Evolutionary conservation across 768 basidiomycete genomes (phyloP), one percentile per base, ranked within the genome.

Genomic region (Xerocomellus chrysenteron): DNA sequence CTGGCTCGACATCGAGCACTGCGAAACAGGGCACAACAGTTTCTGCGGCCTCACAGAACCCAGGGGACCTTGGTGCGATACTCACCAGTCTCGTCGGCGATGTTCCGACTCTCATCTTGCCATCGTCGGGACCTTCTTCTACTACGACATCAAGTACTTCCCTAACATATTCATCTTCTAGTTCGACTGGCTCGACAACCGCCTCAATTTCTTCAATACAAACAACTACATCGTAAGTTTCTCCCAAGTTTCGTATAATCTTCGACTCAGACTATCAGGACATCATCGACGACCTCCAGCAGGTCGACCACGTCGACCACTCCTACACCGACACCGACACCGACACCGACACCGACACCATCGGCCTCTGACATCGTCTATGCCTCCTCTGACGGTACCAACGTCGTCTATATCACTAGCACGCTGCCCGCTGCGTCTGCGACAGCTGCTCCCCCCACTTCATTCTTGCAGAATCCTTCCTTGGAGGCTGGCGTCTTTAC

Each of bases 381-480:
- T 36, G 47, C 65, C 13, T 55, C 65, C 16, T 57, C 73, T 39
- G 70, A 70, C 4, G 68, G 67, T 7, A 64, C 61, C 24, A 47
- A 39, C 21, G 40, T 68, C 41, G 57, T 74, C n/a, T 65, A 73
- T 39, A 68, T 78, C 30, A 65, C 74, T 4, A 65, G 68, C 36
- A 69, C 68, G 2, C 39, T 70, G 32, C 57, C 75, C 10, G 55
- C 70, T 2, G 33, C 73, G 3, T 57, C 75, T 17, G 28, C 65
- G 7, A 59, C 68, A 1, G 32, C 60, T 21, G 17, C 71, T 3
- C 47, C 65, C 16, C 40, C 67, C n/a, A 63, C 68, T 10, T 63
- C 76, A 12, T 90, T 91, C 72, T 66, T 90, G 37, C 70, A 83
- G 55, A 86, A 90, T 70, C 87, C 83, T 69, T 74, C 80, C n/a